These are phyloP conservation scores for Ogataea degrootiae DNA, from an alignment of 805 yeast genomes.

Conservation along the genomic window DNA sequence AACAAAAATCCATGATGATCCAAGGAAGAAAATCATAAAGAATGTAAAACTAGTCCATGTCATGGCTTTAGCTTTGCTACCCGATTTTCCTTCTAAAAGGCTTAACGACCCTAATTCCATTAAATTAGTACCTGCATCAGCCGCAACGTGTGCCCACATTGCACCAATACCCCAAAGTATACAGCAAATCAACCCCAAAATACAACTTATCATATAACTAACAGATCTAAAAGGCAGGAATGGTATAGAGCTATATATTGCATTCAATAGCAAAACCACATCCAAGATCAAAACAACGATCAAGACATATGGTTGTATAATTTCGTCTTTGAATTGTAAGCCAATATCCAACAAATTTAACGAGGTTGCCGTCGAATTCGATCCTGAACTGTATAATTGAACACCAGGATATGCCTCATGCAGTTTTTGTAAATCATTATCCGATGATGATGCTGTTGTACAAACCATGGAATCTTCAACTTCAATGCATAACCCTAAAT, in stretches of 20 bases:
- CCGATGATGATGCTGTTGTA: conserved; percentile 18
- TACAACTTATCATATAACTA: conserved; percentile 26
- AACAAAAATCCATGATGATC: conserved; percentile 31
- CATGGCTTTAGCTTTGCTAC: conserved; percentile 51
- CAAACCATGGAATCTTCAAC: conserved; percentile 33
- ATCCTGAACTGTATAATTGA: conserved; percentile 28
- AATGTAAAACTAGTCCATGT: conserved; percentile 59
- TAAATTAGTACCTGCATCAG: conserved; percentile 37
- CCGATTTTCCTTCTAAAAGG: conserved; percentile 39
- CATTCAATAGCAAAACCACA: conserved; percentile 34
- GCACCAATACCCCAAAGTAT: conserved; percentile 62
- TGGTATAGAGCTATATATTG: conserved; percentile 45
- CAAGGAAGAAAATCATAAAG: conserved; percentile 35
- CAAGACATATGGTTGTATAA: conserved; percentile 51
- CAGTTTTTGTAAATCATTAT: conserved; percentile 1
- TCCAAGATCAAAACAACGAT: conserved; percentile 44
- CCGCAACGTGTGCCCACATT: conserved; percentile 59
- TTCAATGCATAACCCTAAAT: conserved; percentile 51
- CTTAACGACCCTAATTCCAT: conserved; percentile 48
- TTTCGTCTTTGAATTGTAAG: conserved; percentile 36
- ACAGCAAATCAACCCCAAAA: conserved; percentile 32
- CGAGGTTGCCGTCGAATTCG: conserved; percentile 28
- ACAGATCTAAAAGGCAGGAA: conserved; percentile 38
- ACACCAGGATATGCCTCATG: conserved; percentile 25
- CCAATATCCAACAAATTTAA: conserved; percentile 48